phyloP scores from a whole-genome alignment of 2,329 filamentous ascomycete species.

The Aspergillus piperis region DNA sequence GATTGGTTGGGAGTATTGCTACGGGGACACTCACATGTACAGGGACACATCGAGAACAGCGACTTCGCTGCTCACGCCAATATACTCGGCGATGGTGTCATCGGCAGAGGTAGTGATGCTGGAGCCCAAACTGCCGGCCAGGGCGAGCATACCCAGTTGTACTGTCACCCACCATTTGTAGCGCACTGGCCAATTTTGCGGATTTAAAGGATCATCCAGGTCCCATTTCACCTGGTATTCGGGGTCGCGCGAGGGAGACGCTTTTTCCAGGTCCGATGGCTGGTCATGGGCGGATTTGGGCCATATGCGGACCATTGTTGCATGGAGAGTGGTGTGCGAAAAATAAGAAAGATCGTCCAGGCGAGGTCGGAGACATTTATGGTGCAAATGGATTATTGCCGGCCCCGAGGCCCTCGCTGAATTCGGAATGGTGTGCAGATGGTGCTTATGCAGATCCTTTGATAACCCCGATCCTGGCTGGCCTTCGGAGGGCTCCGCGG shows the following conservation, averaged over 20 bases:
- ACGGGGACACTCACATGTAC: slow-evolving; percentile 39
- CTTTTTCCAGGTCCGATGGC: neutral
- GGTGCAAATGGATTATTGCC: neutral
- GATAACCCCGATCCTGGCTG: no score
- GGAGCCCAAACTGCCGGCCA: slow-evolving; percentile 53
- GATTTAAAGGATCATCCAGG: slow-evolving; percentile 39
- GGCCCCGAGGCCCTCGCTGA: neutral
- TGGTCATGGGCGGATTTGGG: neutral
- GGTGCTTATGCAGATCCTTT: no score
- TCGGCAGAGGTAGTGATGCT: slow-evolving; percentile 55
- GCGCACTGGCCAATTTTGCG: slow-evolving; percentile 47
- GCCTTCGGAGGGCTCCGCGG: no score
- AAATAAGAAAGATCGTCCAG: neutral
- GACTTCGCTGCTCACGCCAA: slow-evolving; percentile 47
- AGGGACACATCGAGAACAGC: slow-evolving; percentile 51
- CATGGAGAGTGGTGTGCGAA: neutral
- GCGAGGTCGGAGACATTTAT: neutral
- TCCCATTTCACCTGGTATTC: slow-evolving; percentile 14
- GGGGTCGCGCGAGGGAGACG: neutral
- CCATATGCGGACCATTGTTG: neutral
- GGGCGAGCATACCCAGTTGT: slow-evolving; percentile 52
- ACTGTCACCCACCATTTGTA: slow-evolving; percentile 54
- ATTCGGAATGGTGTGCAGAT: no score
- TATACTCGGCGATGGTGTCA: slow-evolving; percentile 44
- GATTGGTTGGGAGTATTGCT: neutral